Evolutionary conservation across 2,329 filamentous ascomycete genomes (phyloP).

Genomic region (Curvularia sp.): DNA sequence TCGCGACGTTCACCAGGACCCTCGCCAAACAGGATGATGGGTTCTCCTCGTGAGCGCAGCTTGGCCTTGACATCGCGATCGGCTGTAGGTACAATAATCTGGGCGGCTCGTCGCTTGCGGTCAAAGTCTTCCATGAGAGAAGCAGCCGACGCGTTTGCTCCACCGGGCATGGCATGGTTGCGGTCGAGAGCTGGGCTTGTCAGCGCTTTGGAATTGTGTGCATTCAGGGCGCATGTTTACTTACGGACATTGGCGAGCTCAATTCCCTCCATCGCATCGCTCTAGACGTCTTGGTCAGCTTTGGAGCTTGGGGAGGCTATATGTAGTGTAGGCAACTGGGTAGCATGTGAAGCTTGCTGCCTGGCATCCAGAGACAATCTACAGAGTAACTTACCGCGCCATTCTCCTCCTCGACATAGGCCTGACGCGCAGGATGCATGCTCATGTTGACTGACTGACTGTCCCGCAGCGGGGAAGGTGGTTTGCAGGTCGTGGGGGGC

Average conservation of each 20-base stretch:
- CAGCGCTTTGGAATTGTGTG: neutral
- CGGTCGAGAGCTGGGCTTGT: slow-evolving; percentile 67
- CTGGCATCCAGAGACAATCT: neutral
- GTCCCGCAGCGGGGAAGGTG: slow-evolving; percentile 22
- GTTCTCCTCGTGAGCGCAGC: slow-evolving; percentile 81
- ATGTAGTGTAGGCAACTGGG: slow-evolving; percentile 7
- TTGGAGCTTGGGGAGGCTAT: slow-evolving; percentile 3
- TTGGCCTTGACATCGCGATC: slow-evolving; percentile 79
- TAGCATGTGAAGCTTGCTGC: slow-evolving; percentile 30
- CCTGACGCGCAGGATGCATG: slow-evolving; percentile 88
- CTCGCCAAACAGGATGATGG: slow-evolving; percentile 93
- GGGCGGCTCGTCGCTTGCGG: slow-evolving; percentile 85
- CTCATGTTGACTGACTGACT: slow-evolving; percentile 46
- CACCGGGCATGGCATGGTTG: slow-evolving; percentile 81
- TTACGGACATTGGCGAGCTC: slow-evolving; percentile 69
- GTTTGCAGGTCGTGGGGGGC: slow-evolving; percentile 18
- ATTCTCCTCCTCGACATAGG: slow-evolving; percentile 87
- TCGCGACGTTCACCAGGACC: slow-evolving; percentile 85
- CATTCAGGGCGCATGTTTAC: slow-evolving; percentile 38
- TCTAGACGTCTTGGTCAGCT: slow-evolving; percentile 46
- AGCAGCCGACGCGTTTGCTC: slow-evolving; percentile 80
- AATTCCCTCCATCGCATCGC: slow-evolving; percentile 63
- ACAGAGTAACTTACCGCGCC: slow-evolving; percentile 64
- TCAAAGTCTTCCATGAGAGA: slow-evolving; percentile 88
- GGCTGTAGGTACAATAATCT: slow-evolving; percentile 91